Evolutionary conservation across 1,139 yeast species (phyloP).

Genomic region (Suhomyces taliae): DNA sequence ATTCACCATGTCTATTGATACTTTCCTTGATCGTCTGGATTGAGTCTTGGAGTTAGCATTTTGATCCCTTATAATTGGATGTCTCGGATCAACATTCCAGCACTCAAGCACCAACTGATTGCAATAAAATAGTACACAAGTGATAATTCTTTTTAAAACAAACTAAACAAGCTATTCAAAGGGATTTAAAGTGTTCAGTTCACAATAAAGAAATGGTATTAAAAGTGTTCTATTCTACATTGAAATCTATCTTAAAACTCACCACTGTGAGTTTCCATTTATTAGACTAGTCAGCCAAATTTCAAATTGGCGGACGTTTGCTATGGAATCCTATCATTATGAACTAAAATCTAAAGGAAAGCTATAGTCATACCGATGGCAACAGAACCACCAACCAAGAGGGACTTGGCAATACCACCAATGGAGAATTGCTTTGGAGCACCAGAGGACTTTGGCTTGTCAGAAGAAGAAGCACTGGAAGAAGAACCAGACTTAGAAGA

Average conservation of each 20-base stretch:
- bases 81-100: no score
- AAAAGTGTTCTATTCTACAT: background rate
- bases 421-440: conserved; percentile 19
- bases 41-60: no score
- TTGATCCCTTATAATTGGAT: no score
- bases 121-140: no score
- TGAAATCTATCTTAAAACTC: background rate
- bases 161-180: no score
- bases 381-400: conserved; percentile 23
- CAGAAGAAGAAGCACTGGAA: conserved; percentile 13
- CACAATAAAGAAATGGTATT: no score
- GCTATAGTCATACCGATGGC: conserved; percentile 18
- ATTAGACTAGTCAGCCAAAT: background rate
- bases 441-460: conserved; percentile 10
- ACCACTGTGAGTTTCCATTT: background rate
- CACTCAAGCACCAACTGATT: no score
- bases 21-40: no score
- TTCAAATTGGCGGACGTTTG: background rate
- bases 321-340: background rate
- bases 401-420: conserved; percentile 18
- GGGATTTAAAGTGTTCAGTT: no score
- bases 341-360: conserved; percentile 8
- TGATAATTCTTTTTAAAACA: no score
- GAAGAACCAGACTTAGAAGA: conserved; percentile 3
- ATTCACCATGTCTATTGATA: no score